Evolutionary conservation across 83 land plant genomes (phyloP).

Genomic region (Larix sibirica): DNA sequence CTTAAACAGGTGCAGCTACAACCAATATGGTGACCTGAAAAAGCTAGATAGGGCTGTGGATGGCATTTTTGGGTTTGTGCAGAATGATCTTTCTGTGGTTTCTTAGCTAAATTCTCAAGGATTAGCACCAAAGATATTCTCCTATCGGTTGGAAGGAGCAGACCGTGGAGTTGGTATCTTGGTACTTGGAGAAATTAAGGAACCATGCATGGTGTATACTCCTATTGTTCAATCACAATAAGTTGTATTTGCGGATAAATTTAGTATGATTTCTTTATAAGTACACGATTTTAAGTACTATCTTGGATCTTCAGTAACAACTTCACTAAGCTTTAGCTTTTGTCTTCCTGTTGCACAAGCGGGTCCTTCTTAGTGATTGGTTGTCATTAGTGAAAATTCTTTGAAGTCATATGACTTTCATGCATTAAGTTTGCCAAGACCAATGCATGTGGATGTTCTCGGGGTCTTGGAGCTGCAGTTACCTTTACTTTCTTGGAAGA

Average conservation of each 20-base stretch:
- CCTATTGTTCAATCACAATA: slow-evolving; percentile 68
- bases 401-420: neutral
- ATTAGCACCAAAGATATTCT: slow-evolving; percentile 53
- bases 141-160: slow-evolving; percentile 64
- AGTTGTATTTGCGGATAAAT: slow-evolving; percentile 18
- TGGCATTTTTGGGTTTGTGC: slow-evolving; percentile 75
- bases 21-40: slow-evolving; percentile 65
- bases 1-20: slow-evolving; percentile 56
- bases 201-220: slow-evolving; percentile 57
- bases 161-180: slow-evolving; percentile 64
- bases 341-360: neutral
- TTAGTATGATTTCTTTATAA: neutral
- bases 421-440: neutral
- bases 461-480: neutral
- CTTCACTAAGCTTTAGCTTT: neutral
- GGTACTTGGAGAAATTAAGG: slow-evolving; percentile 72
- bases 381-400: neutral
- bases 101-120: slow-evolving; percentile 55
- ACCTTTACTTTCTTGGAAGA: neutral
- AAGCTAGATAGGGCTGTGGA: slow-evolving; percentile 65
- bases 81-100: slow-evolving; percentile 49
- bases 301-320: neutral
- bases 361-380: neutral
- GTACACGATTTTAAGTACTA: neutral
- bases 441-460: neutral